These are phyloP conservation scores for Bauhinia variegata DNA, from an alignment of 306 rosid genomes.

Conservation along the genomic window DNA sequence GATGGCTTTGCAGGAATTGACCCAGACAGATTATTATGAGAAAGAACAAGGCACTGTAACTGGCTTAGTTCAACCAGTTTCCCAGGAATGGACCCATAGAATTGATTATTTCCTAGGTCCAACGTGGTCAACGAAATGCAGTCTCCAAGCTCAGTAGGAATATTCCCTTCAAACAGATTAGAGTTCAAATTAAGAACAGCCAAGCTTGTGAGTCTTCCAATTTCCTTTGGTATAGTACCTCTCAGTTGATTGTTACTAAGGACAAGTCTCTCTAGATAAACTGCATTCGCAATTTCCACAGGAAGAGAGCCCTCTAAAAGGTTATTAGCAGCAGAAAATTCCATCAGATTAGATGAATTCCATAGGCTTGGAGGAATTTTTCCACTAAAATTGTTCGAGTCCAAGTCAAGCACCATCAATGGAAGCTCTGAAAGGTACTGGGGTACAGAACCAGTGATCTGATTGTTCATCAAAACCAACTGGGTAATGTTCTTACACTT, in stretches of 20 bases:
- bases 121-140: constrained; percentile 75
- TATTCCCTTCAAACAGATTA: constrained; percentile 73
- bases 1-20: constrained; percentile 75
- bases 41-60: constrained; percentile 86
- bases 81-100: constrained; percentile 75
- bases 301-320: constrained; percentile 72
- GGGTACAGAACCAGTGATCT: constrained; percentile 73
- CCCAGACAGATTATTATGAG: constrained; percentile 84
- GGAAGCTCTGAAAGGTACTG: constrained; percentile 80
- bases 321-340: constrained; percentile 86
- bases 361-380: constrained; percentile 64
- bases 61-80: constrained; percentile 59
- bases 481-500: constrained; percentile 73
- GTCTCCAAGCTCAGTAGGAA: constrained; percentile 67
- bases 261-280: constrained; percentile 66
- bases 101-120: constrained; percentile 81
- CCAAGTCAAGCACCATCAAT: constrained; percentile 74
- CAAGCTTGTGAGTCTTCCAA: constrained; percentile 68
- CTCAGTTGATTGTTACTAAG: constrained; percentile 66
- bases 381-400: constrained; percentile 85
- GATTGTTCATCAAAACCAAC: constrained; percentile 70
- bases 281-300: constrained; percentile 72
- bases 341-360: constrained; percentile 65
- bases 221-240: constrained; percentile 75
- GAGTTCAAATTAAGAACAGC: constrained; percentile 81